These are phyloP conservation scores for Patellifolia procumbens DNA, from an alignment of 179 eudicot species.

Conservation along the genomic window DNA sequence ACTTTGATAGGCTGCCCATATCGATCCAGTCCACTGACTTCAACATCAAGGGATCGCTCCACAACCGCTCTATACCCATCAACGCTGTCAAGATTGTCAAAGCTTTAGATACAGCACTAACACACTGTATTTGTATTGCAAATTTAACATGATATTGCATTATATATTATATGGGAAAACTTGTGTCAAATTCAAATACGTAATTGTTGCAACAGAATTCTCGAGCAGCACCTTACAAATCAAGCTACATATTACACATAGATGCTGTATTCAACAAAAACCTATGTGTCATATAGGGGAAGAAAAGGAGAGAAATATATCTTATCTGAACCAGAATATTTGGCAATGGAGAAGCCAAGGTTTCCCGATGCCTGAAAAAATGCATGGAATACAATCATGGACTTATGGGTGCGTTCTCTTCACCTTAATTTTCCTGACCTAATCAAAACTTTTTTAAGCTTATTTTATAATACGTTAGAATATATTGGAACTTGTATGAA, in stretches of 20 bases:
- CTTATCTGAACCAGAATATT: no score
- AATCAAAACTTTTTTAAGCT: no score
- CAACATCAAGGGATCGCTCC: conserved; percentile 80
- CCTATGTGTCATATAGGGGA: no score
- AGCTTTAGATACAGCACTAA: background rate
- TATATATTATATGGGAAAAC: background rate
- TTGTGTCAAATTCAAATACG: background rate
- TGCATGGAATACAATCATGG: background rate
- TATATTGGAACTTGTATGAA: no score
- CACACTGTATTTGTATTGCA: no score
- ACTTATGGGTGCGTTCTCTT: no score
- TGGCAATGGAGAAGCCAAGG: background rate
- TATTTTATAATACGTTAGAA: no score
- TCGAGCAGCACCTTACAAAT: background rate
- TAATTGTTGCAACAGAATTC: background rate
- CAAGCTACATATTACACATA: background rate
- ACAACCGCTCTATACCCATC: conserved; percentile 88
- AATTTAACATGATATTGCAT: no score
- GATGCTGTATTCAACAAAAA: background rate
- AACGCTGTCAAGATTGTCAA: conserved; percentile 52
- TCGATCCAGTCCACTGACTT: conserved; percentile 78
- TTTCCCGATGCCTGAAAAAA: background rate
- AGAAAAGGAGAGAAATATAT: no score
- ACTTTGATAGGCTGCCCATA: conserved; percentile 70
- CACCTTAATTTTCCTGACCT: no score